Base-by-base conservation (phyloP, 305 asterid genomes). In the Solanum hybrid region DNA sequence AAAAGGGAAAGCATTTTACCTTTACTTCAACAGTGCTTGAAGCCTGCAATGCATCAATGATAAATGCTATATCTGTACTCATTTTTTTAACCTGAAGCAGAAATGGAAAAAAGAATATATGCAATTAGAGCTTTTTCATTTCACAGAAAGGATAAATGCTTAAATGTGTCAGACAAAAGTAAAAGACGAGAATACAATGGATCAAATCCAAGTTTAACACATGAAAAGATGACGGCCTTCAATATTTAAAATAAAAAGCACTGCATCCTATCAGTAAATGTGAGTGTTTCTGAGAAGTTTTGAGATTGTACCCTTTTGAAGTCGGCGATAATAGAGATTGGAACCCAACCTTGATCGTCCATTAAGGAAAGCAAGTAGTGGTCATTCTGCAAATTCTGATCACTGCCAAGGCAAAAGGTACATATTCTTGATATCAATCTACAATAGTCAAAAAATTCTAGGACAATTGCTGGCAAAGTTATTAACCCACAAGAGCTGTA, bases 291-390 rank as follows among this genome's bases (percentile, higher is more conserved):
- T 85, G 87, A 31, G 87, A 85, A 85, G 32, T 31, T 85, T 56
- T 20, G 42, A 46, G 79, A 88, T 86, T 82, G 89, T 94, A 97
- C 99, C 98, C 95, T 95, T 86, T 94, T 94, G 90, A 97, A 97
- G 87, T 91, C 94, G 0, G 99, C 98, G 27, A 97, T 96, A 51
- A 29, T 89, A 36, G 98, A 93, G 86, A 96, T 90, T 6, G 94
- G 94, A 91, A 97, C 99, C 98, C 99, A 97, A 88, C 99, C 99
- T 86, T 95, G 94, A 90, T 90, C 91, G 90, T 97, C 98, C 99
- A 97, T 96, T 95, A 96, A 93, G 91, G 98, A 93, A 89, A 91
- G 95, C 93, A 97, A 91, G 94, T 93, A 95, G 76, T 73, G 90
- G 91, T 97, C 99, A 90, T 46, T 86, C 92, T 42, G 94, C 91